phyloP scores from a whole-genome alignment of 2,329 filamentous ascomycete species.

The Aspergillus pseudotamarii region DNA sequence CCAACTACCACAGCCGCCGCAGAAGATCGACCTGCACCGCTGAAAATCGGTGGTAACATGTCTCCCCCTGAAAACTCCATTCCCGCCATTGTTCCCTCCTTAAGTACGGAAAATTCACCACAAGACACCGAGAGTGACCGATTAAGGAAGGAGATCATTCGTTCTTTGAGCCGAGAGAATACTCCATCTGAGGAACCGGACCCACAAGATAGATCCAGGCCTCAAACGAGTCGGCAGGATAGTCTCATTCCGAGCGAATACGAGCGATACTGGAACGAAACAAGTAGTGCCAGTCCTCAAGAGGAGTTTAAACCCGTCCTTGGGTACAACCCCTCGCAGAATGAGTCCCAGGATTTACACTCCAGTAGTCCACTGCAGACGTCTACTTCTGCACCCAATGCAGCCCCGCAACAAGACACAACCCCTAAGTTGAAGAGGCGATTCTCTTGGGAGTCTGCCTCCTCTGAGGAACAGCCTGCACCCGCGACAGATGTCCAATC shows the following conservation, averaged over 20 bases:
- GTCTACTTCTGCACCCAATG: conserved; percentile 9
- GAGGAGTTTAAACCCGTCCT: conserved; percentile 18
- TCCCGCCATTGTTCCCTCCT: conserved; percentile 37
- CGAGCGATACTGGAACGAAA: conserved; percentile 41
- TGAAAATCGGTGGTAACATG: conserved; percentile 32
- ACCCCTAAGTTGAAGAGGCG: conserved; percentile 38
- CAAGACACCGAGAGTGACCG: conserved; percentile 48
- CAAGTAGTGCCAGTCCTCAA: conserved; percentile 20
- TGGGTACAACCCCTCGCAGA: conserved; percentile 13
- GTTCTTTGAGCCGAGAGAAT: conserved; percentile 46
- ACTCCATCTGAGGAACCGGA: conserved; percentile 34
- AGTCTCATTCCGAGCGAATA: conserved; percentile 41
- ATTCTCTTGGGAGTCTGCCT: conserved; percentile 49
- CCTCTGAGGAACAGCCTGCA: conserved; percentile 21
- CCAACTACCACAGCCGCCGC: conserved; percentile 11
- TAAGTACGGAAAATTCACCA: conserved; percentile 39
- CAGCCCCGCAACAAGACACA: conserved; percentile 16
- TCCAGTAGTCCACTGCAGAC: conserved; percentile 9
- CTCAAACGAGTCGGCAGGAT: conserved; percentile 27
- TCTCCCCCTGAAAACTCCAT: conserved; percentile 24
- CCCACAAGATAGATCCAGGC: conserved; percentile 16
- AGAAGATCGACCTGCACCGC: conserved; percentile 35
- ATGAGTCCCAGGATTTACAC: conserved; percentile 21
- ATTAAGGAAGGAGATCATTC: conserved; percentile 52
- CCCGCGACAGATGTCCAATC: conserved; percentile 14